A percentile compares a stretch with the other conserved stretches of the same genome.
phyloP scores from a whole-genome alignment of 2,329 filamentous ascomycete species.

The Penicillium palitans region DNA sequence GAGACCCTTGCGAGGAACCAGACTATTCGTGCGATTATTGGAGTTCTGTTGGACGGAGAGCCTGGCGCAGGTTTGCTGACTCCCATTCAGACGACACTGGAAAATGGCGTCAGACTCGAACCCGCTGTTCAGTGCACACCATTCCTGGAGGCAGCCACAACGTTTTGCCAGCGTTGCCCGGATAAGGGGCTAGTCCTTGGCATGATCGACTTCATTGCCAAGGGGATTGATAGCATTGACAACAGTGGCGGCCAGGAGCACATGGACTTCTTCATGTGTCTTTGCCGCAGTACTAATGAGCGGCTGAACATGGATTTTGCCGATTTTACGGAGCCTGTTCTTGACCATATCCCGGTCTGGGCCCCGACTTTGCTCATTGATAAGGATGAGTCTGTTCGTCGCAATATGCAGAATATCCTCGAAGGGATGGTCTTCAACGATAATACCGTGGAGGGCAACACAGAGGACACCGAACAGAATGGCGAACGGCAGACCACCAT shows the following conservation, averaged over 20 bases:
- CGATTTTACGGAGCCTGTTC: conserved; percentile 38
- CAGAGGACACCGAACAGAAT: conserved; percentile 24
- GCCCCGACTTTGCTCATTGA: conserved; percentile 55
- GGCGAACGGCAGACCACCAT: conserved; percentile 6
- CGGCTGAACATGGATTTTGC: conserved; percentile 34
- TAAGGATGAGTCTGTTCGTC: conserved; percentile 48
- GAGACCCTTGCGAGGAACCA: conserved; percentile 53
- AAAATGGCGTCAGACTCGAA: conserved; percentile 55
- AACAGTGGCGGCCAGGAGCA: conserved; percentile 51
- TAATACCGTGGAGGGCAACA: conserved; percentile 24
- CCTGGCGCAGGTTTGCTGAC: conserved; percentile 49
- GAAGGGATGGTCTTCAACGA: conserved; percentile 45
- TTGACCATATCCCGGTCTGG: conserved; percentile 51
- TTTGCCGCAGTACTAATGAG: conserved; percentile 50
- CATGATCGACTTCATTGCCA: conserved; percentile 45
- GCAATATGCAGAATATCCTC: conserved; percentile 47
- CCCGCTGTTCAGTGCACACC: conserved; percentile 51
- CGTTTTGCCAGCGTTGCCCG: conserved; percentile 52
- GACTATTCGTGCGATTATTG: conserved; percentile 59
- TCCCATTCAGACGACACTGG: conserved; percentile 56
- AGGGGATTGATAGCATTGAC: conserved; percentile 51
- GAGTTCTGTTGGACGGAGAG: conserved; percentile 56
- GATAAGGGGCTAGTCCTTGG: conserved; percentile 39
- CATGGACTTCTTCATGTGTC: conserved; percentile 52
- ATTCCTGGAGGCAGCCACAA: conserved; percentile 58